These are phyloP conservation scores for Calcarisporium arbuscula DNA, from an alignment of 2,329 filamentous ascomycete genomes.

Conservation along the genomic window DNA sequence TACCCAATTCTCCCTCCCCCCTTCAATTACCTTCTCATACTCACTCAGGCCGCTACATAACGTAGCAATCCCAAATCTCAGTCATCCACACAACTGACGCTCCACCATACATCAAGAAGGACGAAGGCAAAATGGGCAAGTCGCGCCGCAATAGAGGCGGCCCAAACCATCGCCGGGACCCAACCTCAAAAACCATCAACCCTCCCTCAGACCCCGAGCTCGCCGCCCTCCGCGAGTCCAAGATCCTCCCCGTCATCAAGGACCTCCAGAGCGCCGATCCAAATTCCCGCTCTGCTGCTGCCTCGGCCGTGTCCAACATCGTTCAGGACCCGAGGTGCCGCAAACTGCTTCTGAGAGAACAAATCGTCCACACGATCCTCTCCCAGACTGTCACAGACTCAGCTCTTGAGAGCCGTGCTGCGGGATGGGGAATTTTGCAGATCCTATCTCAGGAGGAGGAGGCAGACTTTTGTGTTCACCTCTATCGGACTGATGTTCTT, in stretches of 20 bases:
- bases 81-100: no score
- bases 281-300: slow-evolving; percentile 53
- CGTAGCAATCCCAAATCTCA: no score
- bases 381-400: slow-evolving; percentile 59
- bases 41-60: no score
- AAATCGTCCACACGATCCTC: slow-evolving; percentile 57
- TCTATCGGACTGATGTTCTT: slow-evolving; percentile 56
- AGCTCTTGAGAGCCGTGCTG: slow-evolving; percentile 55
- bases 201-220: slow-evolving; percentile 58
- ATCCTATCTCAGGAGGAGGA: slow-evolving; percentile 58
- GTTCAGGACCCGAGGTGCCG: slow-evolving; percentile 56
- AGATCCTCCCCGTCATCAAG: slow-evolving; percentile 56
- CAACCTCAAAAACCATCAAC: slow-evolving; percentile 52
- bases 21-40: no score
- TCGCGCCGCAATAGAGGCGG: slow-evolving; percentile 48
- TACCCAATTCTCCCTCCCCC: no score
- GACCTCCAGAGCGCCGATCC: slow-evolving; percentile 54
- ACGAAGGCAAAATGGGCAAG: slow-evolving; percentile 45
- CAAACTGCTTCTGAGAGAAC: slow-evolving; percentile 60
- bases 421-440: slow-evolving; percentile 62
- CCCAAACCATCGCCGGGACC: slow-evolving; percentile 43
- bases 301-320: slow-evolving; percentile 53
- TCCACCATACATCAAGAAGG: no score
- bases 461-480: slow-evolving; percentile 58
- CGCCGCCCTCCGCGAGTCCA: slow-evolving; percentile 54